Base-by-base conservation (phyloP, 2,329 filamentous ascomycete species). In the Fusarium sp. region DNA sequence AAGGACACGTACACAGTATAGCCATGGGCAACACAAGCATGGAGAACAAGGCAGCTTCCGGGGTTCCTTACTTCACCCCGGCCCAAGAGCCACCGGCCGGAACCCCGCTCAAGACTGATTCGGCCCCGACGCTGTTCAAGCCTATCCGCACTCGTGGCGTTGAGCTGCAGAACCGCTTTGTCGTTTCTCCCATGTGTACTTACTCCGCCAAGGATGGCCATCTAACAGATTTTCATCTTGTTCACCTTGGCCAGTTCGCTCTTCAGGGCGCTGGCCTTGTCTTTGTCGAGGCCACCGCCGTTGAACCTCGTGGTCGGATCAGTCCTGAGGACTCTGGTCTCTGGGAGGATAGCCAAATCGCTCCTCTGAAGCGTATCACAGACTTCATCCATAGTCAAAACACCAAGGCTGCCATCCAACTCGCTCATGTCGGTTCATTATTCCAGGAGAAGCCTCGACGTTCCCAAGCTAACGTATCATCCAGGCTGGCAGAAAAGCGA, bases 321-420 rank as follows among this genome's bases (percentile, higher is more conserved):
- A 92, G 93, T 2, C 94, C 94, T 3, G 87, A 95, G 80, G 93
- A 95, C 79, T 83, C 85, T 18, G 94, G 95, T 2, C 83, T 98
- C 13, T 98, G 95, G 95, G 87, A 92, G 70, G 95, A 97, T 80
- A 90, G 88, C 38, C 95, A 98, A 81, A 91, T 95, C 68, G 91
- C 88, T 71, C 91, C 91, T 0, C 83, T 97, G 65, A 88, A 87
- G 78, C 88, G 89, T 66, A 88, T 95, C 50, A 89, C 91, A 39
- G 93, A 97, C 69, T 97, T 95, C 71, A 89, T 92, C 6, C 94
- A 97, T 84, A 90, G 88, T 31, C 95, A 97, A 82, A 88, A 87
- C 78, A 91, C 94, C 78, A 90, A 92, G 72, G 90, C 93, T 58
- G 94, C 89, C 57, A 91, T 97, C 69, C 95, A 97, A 84, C 86